Base-by-base conservation (phyloP, 176 grass and related monocot genomes). In the Chrysopogon serrulatus region DNA sequence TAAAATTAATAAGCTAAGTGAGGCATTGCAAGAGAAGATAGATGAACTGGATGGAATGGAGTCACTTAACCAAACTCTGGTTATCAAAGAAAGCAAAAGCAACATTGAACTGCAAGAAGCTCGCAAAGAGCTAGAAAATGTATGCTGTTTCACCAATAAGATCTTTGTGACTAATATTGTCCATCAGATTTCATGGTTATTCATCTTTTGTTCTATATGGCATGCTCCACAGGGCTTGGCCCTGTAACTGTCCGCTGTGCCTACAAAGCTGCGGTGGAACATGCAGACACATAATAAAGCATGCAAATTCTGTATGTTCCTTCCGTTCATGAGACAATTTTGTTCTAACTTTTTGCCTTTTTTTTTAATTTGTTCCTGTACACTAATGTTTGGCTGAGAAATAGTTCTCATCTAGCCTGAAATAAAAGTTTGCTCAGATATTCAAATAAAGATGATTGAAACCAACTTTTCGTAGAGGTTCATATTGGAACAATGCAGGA, bases 1-100 rank as follows among this genome's bases (percentile, higher is more conserved):
- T 26, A 88, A 71, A 83, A 88, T 88, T 62, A 75, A 79, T 63
- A 63, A 78, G 33, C 5, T 88, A 30, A 83, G 82, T 53, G 86
- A 84, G 53, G 87, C 86, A 40, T 71, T 90, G 44, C 85, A 84
- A 84, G 91, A 92, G 59, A 92, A 90, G 67, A 87, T 89, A 27
- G 91, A 92, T 71, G 87, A 92, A 63, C 66, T 92, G 67, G 91
- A 86, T 37, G 84, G 79, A 35, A 88, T 96, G 88, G 90, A 96
- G 70, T 84, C 88, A 45, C 77, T 88, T 42, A 96, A 96, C 42
- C 93, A 96, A 80, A 79, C 88, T 69, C 71, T 96, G 27, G 73
- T 92, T 41, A 69, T 92, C 28, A 92, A 91, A 87, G 87, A 93
- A 78, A 73, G 88, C 5, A 85, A 80, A 79, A 87, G 84, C 75